Evolutionary conservation across 2,329 filamentous ascomycete genomes (phyloP), one percentile per base, ranked within the genome.

Genomic region (Rhinocladiella mackenziei): DNA sequence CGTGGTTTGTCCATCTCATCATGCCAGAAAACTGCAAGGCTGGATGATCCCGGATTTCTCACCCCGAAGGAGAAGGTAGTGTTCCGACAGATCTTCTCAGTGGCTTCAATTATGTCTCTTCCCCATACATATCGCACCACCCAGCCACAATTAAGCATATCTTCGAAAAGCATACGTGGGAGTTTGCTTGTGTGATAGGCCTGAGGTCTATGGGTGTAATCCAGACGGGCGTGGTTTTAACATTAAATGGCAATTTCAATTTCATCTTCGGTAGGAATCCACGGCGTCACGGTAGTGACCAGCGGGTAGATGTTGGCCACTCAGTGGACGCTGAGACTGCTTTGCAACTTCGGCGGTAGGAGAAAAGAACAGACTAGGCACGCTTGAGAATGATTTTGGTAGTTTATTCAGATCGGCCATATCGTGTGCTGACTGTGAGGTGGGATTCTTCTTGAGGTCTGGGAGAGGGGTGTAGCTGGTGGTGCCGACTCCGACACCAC

Each of bases 321-420:
- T 54, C 9, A 44, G 38, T 23, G 46, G 48, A 22, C 53, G 39
- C 35, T 52, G 50, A 23, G 43, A 43, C 19, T 57, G 50, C 26
- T 50, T 53, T 10, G 54, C 54, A 4, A 54, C 54, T 41, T 56
- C 54, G 1, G 89, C 89, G 0, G 92, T 97, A 0, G 92, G 92
- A 5, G 89, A 95, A 72, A 95, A 98, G 77, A 98, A 98, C 11
- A 97, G 74, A 51, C 84, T 86, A 26, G 55, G 54, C n/a, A 55
- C 54, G 34, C 45, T 53, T 10, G 51, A 52, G 26, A 56, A 57
- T 5, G 45, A 49, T 23, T 39, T 48, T 5, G 53, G 53, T 13
- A 56, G 30, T 43, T 56, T 53, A 26, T 48, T 53, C 46, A 55
- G 39, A 46, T 56, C 49, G 55, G 63, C 52, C 60, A 61, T 56